Evolutionary conservation across 768 basidiomycete species (phyloP).

Genomic region (Mycena chlorophos): DNA sequence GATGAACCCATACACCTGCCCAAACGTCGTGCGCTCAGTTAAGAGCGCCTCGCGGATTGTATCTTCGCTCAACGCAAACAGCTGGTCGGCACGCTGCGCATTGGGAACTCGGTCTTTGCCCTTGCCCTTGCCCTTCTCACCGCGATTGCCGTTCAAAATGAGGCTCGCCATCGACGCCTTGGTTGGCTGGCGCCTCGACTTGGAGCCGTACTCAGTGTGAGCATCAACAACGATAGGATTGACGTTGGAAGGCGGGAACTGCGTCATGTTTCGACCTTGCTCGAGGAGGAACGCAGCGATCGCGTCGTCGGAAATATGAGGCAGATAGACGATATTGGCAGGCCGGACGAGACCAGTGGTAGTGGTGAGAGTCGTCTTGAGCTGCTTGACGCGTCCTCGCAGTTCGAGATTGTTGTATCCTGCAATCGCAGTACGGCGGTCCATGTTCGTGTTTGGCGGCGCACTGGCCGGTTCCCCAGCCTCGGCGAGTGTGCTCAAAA

Average conservation of each 20-base stretch:
- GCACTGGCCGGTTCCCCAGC: conserved; percentile 72
- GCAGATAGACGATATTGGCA: conserved; percentile 65
- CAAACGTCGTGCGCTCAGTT: conserved; percentile 68
- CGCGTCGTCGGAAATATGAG: conserved; percentile 51
- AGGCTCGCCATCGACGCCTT: conserved; percentile 21
- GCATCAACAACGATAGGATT: conserved; percentile 50
- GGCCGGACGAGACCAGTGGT: conserved; percentile 59
- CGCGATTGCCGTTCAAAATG: too few relatives aligned
- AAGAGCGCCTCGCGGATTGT: conserved; percentile 62
- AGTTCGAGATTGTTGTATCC: conserved; percentile 63
- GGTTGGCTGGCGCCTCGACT: conserved; percentile 28
- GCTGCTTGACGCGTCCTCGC: conserved; percentile 66
- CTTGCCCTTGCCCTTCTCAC: conserved; percentile 24
- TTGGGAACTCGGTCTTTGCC: conserved; percentile 49
- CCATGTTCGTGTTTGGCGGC: conserved; percentile 64
- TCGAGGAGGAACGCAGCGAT: conserved; percentile 61
- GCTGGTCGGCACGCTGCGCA: conserved; percentile 45
- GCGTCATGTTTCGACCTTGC: conserved; percentile 41
- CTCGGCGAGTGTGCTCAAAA: conserved; percentile 57
- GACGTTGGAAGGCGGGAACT: conserved; percentile 35
- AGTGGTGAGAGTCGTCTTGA: conserved; percentile 63
- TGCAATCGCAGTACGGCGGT: conserved; percentile 68
- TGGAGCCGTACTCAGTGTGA: conserved; percentile 55
- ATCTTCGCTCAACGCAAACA: conserved; percentile 54
- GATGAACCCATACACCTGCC: conserved; percentile 75